Base-by-base conservation (phyloP, 495 filamentous ascomycete genomes). In the Collariella sp. region DNA sequence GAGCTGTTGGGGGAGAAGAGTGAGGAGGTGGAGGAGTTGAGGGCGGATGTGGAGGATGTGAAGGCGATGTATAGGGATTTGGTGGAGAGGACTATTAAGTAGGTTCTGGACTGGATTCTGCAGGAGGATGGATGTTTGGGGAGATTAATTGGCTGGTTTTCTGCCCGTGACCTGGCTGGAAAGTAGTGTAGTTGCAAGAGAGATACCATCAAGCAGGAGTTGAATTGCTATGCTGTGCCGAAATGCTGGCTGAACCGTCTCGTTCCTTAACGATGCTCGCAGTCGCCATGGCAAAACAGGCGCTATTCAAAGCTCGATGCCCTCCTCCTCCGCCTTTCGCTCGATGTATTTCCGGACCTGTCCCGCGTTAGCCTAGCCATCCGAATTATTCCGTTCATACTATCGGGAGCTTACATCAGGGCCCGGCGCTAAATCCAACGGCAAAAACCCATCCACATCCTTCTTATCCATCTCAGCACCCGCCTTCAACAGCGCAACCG, bases 1-100 rank as follows among this genome's bases (percentile, higher is more conserved):
- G 91, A 96, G 74, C 85, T 98, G 85, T 69, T 96, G 36, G 93
- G 93, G 11, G 93, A 98, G 79, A 96, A 94, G 82, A 95, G 87
- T 64, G 93, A 97, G 76, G 70, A 83, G 65, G 89, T 95, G 13
- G 88, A 95, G 58, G 91, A 97, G 75, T 72, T 99, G 47, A 79
- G 80, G 67, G 84, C 84, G 33, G 93, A 97, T 76, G 86, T 97
- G 50, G 75, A 79, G 46, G 93, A 97, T 76, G 74, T 97, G 63
- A 98, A 98, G 75, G 82, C 84, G 55, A 91, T 98, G 75, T 96
- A 96, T 72, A 79, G 89, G 62, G 91, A 96, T 63, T 69, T 98
- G 69, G 86, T 94, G 38, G 87, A 93, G 70, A 82, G 82, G 66
- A 94, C 87, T 34, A 84, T 89, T 23, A 73, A 70, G 38, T 76